Conservation (phyloP, 73 alveolate genomes). For the Tetrahymena malaccensis region DNA sequence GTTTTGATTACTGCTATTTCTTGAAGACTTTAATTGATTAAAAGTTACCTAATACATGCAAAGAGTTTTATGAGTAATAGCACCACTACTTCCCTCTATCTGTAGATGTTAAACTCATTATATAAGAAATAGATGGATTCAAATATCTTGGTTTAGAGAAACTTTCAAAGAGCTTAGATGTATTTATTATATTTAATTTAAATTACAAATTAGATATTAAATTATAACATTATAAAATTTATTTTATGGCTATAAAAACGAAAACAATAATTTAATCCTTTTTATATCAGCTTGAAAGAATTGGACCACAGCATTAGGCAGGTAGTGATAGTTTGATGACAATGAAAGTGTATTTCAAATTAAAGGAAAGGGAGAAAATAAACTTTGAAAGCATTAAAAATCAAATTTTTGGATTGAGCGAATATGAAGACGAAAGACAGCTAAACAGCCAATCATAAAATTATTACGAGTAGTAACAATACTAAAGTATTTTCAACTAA, state of each 20-base stretch:
- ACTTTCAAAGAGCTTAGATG: slow-evolving; percentile 62
- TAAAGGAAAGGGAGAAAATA: slow-evolving; percentile 15
- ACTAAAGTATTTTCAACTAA: not conserved
- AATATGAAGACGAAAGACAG: not conserved
- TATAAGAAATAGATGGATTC: slow-evolving; percentile 51
- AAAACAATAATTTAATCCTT: not conserved
- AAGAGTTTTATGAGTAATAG: slow-evolving; percentile 44
- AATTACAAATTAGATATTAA: too few relatives aligned
- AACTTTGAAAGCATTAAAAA: not conserved
- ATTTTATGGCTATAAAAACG: too few relatives aligned
- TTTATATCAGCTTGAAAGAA: slow-evolving; percentile 25
- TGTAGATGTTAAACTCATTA: slow-evolving; percentile 66
- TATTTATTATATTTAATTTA: not conserved
- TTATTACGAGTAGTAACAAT: not conserved
- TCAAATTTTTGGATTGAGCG: not conserved
- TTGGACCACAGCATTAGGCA: slow-evolving; percentile 81
- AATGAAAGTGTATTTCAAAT: slow-evolving; percentile 58
- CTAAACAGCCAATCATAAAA: not conserved
- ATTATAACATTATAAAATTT: too few relatives aligned
- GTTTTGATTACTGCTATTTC: slow-evolving; percentile 81
- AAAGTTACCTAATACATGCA: slow-evolving; percentile 59
- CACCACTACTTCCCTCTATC: slow-evolving; percentile 58
- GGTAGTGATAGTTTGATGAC: slow-evolving; percentile 89
- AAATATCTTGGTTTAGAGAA: slow-evolving; percentile 75
- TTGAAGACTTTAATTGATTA: slow-evolving; percentile 56